These are phyloP conservation scores for Apostasia ramifera DNA, from an alignment of 106 monocot genomes.

Conservation along the genomic window DNA sequence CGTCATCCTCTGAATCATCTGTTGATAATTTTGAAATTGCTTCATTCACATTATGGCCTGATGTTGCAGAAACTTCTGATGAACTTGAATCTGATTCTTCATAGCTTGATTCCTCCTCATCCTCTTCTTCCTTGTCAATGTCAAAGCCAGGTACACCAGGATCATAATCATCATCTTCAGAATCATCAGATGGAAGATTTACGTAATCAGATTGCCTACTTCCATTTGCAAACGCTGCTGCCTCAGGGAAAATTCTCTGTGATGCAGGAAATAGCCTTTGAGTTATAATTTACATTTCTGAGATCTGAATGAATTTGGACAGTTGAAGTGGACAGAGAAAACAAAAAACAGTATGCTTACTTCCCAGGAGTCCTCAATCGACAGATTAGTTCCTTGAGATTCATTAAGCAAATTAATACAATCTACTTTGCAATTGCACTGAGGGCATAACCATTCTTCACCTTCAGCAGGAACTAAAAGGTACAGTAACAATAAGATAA, in stretches of 20 bases:
- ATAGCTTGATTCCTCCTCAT: conserved; percentile 11
- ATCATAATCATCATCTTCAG: conserved; percentile 72
- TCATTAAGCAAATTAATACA: conserved; percentile 80
- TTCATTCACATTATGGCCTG: conserved; percentile 11
- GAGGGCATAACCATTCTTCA: conserved; percentile 90
- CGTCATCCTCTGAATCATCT: conserved; percentile 94
- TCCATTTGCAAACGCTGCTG: conserved; percentile 42
- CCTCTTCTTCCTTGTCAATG: conserved; percentile 11
- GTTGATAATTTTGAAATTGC: conserved; percentile 48
- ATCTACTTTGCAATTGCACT: conserved; percentile 91
- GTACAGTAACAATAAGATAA: conserved; percentile 9
- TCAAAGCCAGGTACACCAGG: conserved; percentile 32
- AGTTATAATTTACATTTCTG: neutral
- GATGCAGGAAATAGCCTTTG: conserved; percentile 10
- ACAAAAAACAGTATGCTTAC: conserved; percentile 27
- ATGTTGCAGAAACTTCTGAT: conserved; percentile 39
- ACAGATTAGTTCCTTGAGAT: conserved; percentile 46
- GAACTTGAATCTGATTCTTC: conserved; percentile 29
- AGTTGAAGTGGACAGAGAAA: neutral
- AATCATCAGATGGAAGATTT: conserved; percentile 75
- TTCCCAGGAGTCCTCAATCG: conserved; percentile 73
- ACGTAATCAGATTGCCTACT: conserved; percentile 38
- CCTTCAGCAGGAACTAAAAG: conserved; percentile 77
- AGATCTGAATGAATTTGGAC: too few species aligned
- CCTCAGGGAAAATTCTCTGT: conserved; percentile 96